These are phyloP conservation scores for Microbotryum saponariae DNA, from an alignment of 1,284 basidiomycete genomes.

Conservation along the genomic window DNA sequence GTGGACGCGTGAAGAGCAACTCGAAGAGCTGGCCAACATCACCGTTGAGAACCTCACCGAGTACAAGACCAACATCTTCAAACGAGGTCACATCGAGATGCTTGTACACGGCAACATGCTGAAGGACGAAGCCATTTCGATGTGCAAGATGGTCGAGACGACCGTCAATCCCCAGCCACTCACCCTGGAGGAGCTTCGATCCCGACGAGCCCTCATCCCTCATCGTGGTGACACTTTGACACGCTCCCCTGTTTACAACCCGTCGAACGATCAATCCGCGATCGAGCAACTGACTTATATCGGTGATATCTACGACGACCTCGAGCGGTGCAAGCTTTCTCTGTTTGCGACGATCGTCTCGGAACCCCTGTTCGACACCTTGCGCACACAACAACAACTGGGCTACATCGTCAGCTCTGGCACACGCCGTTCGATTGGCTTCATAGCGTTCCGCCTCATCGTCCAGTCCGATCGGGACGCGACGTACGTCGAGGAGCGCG, in stretches of 20 bases:
- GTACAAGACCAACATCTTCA: slow-evolving; percentile 59
- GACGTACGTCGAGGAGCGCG: slow-evolving; percentile 75
- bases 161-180: slow-evolving; percentile 57
- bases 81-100: slow-evolving; percentile 63
- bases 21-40: slow-evolving; percentile 67
- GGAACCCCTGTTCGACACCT: slow-evolving; percentile 86
- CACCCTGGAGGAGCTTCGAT: slow-evolving; percentile 50
- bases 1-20: slow-evolving; percentile 74
- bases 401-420: slow-evolving; percentile 60
- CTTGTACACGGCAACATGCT: slow-evolving; percentile 79
- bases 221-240: slow-evolving; percentile 51
- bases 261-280: slow-evolving; percentile 75
- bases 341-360: slow-evolving; percentile 57
- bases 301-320: slow-evolving; percentile 49
- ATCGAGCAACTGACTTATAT: slow-evolving; percentile 57
- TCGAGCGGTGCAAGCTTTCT: slow-evolving; percentile 40
- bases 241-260: slow-evolving; percentile 59
- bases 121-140: slow-evolving; percentile 66
- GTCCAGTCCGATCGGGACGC: slow-evolving; percentile 84
- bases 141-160: slow-evolving; percentile 65
- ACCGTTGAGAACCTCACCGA: slow-evolving; percentile 63
- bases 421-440: slow-evolving; percentile 51
- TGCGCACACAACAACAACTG: slow-evolving; percentile 94
- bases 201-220: slow-evolving; percentile 59
- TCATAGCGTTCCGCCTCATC: slow-evolving; percentile 73